These are phyloP conservation scores for Sequoia sempervirens DNA, from an alignment of 75 land plant genomes.

Conservation along the genomic window DNA sequence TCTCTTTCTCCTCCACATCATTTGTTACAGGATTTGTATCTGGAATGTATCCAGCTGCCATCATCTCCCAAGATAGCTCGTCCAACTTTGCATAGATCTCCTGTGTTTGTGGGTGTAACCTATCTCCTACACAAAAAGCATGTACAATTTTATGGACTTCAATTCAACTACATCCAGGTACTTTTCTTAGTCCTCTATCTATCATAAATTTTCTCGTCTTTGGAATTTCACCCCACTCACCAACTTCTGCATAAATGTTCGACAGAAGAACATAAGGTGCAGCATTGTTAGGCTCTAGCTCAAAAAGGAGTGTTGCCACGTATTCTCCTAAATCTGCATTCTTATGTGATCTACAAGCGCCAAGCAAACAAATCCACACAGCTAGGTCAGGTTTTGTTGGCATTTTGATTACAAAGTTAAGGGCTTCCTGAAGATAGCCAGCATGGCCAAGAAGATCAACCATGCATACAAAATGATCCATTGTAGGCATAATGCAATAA, in stretches of 20 bases:
- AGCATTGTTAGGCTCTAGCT: conserved; percentile 18
- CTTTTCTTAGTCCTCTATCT: conserved; percentile 12
- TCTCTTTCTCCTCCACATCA: conserved; percentile 18
- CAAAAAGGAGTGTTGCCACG: conserved; percentile 4
- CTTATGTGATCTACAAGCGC: conserved; percentile 21
- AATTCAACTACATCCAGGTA: conserved; percentile 19
- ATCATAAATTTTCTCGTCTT: conserved; percentile 22
- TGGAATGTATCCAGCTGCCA: conserved; percentile 14
- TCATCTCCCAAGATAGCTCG: conserved; percentile 13
- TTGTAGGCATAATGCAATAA: conserved; percentile 15
- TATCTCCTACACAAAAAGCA: conserved; percentile 33
- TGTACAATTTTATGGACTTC: conserved; percentile 22
- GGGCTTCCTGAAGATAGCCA: conserved; percentile 18
- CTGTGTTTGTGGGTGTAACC: conserved; percentile 14
- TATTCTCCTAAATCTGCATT: conserved; percentile 18
- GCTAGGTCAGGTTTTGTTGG: conserved; percentile 11
- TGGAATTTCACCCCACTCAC: conserved; percentile 17
- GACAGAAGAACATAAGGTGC: conserved; percentile 29
- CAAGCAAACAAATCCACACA: conserved; percentile 24
- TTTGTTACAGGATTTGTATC: conserved; percentile 7
- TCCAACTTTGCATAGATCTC: conserved; percentile 21
- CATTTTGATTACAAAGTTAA: conserved; percentile 15
- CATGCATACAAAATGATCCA: conserved; percentile 30
- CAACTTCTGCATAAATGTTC: conserved; percentile 22
- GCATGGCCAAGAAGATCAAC: conserved; percentile 35